Conservation (phyloP, 768 basidiomycete species). For the Russula ochroleuca region DNA sequence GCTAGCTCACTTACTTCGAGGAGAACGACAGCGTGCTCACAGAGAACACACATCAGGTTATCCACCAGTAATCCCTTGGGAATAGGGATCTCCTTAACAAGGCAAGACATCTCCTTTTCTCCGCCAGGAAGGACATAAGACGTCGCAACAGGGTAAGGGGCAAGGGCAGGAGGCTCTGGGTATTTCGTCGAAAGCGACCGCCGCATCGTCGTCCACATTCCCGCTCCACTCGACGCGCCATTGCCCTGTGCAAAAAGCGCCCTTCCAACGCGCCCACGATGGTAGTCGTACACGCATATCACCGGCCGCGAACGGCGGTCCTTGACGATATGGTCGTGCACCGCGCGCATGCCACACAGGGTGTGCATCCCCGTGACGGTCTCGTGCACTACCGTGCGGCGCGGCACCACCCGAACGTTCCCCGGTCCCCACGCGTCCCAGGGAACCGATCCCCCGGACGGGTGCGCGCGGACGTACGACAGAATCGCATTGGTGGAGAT, state of each 20-base stretch:
- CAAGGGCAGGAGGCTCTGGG: neutral
- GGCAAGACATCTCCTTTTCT: neutral
- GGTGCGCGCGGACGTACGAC: slow-evolving; percentile 7
- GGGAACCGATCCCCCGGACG: neutral
- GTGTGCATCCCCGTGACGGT: neutral
- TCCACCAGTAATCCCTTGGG: neutral
- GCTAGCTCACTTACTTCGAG: neutral
- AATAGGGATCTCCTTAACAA: slow-evolving; percentile 11
- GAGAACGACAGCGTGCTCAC: slow-evolving; percentile 4
- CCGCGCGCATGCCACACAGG: slow-evolving; percentile 13
- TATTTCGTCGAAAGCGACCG: neutral
- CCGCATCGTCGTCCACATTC: neutral
- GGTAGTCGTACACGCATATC: slow-evolving; percentile 9
- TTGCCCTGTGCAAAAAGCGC: neutral
- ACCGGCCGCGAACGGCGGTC: neutral
- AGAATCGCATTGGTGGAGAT: neutral
- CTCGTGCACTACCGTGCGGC: neutral
- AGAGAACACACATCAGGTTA: slow-evolving; percentile 6
- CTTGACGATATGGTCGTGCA: slow-evolving; percentile 2
- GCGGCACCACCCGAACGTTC: slow-evolving; percentile 1
- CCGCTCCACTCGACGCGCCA: neutral
- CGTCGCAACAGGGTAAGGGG: neutral
- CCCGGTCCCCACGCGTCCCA: neutral
- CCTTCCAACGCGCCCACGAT: slow-evolving; percentile 1
- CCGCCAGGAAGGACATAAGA: slow-evolving; percentile 1